Percentiles rank a stretch among this genome's conserved stretches.
Evolutionary conservation across 192 early-diverging fungal genomes (phyloP).

Genomic region (Dissophora ornata): DNA sequence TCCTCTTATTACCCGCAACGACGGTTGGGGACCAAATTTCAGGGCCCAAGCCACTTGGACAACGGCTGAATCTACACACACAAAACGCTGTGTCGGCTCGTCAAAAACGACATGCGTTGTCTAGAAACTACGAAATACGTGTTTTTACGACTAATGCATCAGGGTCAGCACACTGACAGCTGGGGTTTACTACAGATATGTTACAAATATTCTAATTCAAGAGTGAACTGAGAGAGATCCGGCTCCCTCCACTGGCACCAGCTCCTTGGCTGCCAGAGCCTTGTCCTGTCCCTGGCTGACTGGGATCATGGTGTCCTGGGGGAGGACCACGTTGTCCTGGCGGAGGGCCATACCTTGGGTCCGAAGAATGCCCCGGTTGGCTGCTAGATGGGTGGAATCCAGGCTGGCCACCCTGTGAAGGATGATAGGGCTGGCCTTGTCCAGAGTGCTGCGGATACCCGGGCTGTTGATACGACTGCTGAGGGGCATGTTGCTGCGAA

Average conservation of each 20-base stretch:
- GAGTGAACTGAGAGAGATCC: slow-evolving; percentile 39
- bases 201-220: slow-evolving; percentile 15
- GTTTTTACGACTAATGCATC: too few species aligned
- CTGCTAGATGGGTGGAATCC: background rate
- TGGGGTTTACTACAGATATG: too few species aligned
- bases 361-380: background rate
- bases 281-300: background rate
- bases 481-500: slow-evolving; percentile 1
- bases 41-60: too few species aligned
- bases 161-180: too few species aligned
- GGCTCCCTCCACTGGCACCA: slow-evolving; percentile 9
- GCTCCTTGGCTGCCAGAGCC: background rate
- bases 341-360: slow-evolving; percentile 8
- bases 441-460: background rate
- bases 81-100: too few species aligned
- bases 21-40: too few species aligned
- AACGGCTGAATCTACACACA: too few species aligned
- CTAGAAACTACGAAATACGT: too few species aligned
- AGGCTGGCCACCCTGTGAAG: slow-evolving; percentile 10
- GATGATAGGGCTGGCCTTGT: slow-evolving; percentile 1
- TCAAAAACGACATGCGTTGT: too few species aligned
- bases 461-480: slow-evolving; percentile 21
- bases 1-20: too few species aligned
- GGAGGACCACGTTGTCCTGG: background rate
- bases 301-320: slow-evolving; percentile 12